Conservation (phyloP, 1,284 basidiomycete species). For the Tilletia indica region DNA sequence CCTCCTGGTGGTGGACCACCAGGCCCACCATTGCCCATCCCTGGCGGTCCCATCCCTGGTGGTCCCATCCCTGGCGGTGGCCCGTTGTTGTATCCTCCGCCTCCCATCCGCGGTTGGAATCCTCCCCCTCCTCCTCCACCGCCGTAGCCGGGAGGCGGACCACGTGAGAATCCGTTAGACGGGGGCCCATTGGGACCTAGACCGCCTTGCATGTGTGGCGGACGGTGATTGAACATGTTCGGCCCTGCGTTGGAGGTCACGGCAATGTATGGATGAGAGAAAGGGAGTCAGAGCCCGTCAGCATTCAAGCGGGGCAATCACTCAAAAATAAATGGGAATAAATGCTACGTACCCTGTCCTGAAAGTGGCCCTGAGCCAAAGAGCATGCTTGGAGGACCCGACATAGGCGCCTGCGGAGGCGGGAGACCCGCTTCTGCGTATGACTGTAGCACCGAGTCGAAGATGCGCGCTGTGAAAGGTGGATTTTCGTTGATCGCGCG, state of each 20-base stretch:
- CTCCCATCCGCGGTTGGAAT: conserved; percentile 1
- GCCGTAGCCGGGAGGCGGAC: conserved; percentile 8
- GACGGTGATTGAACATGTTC: conserved; percentile 1
- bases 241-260: background rate
- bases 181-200: background rate
- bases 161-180: conserved; percentile 3
- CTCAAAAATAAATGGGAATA: background rate
- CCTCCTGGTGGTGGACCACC: background rate
- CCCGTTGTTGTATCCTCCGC: background rate
- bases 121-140: conserved; percentile 9
- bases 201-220: conserved; percentile 1
- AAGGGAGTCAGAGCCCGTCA: background rate
- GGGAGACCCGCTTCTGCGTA: conserved; percentile 65
- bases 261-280: background rate
- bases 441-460: conserved; percentile 88
- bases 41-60: too few species aligned
- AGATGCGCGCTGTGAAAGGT: conserved; percentile 91
- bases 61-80: conserved; percentile 7
- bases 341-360: conserved; percentile 7
- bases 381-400: conserved; percentile 35
- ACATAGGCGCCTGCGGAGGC: conserved; percentile 29
- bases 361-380: conserved; percentile 35
- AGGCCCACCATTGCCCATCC: background rate
- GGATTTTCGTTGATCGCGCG: conserved; percentile 79
- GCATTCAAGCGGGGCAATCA: background rate